phyloP scores from a whole-genome alignment of 192 early-diverging fungal genomes.

The Neocallimastix lanati region DNA sequence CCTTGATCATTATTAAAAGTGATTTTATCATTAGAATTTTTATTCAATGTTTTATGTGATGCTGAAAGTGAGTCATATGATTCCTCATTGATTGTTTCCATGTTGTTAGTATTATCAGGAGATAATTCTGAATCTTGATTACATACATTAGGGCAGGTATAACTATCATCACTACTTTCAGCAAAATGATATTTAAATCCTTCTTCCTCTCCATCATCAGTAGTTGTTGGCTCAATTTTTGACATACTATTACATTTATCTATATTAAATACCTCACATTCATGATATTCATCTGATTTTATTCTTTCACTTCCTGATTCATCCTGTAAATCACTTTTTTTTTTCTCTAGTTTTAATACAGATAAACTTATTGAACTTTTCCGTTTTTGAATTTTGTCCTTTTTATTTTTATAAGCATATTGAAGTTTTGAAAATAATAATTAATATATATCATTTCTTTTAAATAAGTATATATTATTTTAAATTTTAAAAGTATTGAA shows the following conservation, averaged over 20 bases:
- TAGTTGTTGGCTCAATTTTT: neutral
- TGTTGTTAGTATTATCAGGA: neutral
- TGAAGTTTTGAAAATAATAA: no score
- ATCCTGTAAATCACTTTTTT: neutral
- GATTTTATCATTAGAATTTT: no score
- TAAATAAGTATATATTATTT: no score
- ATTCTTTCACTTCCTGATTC: neutral
- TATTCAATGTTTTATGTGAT: neutral
- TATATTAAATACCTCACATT: neutral
- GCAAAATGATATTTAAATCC: neutral
- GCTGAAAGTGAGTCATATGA: neutral
- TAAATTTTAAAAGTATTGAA: no score
- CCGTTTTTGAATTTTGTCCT: neutral
- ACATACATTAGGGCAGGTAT: neutral
- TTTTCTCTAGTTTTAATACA: neutral
- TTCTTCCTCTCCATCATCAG: neutral
- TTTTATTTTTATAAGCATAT: no score
- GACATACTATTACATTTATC: neutral
- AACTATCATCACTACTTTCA: neutral
- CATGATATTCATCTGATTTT: neutral
- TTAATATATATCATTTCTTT: no score
- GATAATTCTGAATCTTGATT: neutral
- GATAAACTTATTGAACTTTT: neutral
- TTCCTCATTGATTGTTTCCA: neutral
- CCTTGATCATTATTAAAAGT: no score